Base-by-base conservation (phyloP, 2,329 filamentous ascomycete genomes). In the Aspergillus hortae region DNA sequence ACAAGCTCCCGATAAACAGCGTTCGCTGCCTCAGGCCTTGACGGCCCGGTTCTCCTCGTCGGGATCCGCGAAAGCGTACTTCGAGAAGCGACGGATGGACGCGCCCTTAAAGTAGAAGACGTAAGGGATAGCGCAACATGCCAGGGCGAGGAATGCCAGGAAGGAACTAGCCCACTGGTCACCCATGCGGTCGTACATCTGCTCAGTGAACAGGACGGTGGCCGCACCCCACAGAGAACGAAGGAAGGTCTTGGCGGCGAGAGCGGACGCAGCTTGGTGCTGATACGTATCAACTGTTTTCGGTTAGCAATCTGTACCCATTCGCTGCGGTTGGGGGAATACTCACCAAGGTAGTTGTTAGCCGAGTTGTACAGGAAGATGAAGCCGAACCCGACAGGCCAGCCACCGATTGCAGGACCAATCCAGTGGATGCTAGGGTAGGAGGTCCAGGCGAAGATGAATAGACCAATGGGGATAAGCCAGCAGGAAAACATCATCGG, bases 291-390 rank as follows among this genome's bases (percentile, higher is more conserved):
- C 84, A 44, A 86, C 82, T 68, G 44, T 44, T 5, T 12, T 4
- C 1, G 17, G 48, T 63, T 50, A 68, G 60, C 38, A 48, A 35
- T 1, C 6, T 6, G 4, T 10, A 3, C 5, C 17, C 2, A 23
- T 33, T 12, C 6, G 21, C 1, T 27, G 6, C 12, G 10, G 0
- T n/a, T 3, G 6, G 1, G 7, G 2, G 5, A 12, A 36, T 35
- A 62, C 66, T 49, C 64, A 71, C 67, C 72, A 25, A 88, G 80
- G 72, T 89, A 89, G 74, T 88, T 88, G 71, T 88, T 89, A 61
- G 85, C 85, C 9, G 86, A 80, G 74, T 91, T 91, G 77, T 91
- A 92, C 21, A 92, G 76, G 76, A 91, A 90, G 70, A 91, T 90
- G 74, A 91, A 90, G 53, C 88, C 88, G 62, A 91, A 90, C 10